These are phyloP conservation scores for Apium graveolens DNA, from an alignment of 129 eudicot genomes.

Conservation along the genomic window DNA sequence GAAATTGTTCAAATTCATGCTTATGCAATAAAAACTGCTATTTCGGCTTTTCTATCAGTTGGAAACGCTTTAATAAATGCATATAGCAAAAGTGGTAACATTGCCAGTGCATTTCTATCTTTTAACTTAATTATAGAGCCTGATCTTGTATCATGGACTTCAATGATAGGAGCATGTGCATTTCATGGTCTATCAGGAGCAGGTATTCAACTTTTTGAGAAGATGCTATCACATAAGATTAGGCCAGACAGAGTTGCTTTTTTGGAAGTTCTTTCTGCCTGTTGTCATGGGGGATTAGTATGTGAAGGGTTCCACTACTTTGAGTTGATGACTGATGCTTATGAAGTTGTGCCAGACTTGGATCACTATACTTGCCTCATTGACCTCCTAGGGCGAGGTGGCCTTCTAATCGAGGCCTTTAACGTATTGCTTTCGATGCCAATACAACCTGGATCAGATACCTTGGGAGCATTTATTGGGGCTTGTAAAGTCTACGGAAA, in stretches of 20 bases:
- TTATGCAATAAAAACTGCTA: conserved; percentile 31
- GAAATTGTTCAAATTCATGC: conserved; percentile 42
- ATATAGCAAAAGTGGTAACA: conserved; percentile 46
- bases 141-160: conserved; percentile 49
- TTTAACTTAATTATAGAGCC: conserved; percentile 39
- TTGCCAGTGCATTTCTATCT: conserved; percentile 25
- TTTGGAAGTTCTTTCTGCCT: conserved; percentile 60
- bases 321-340: conserved; percentile 33
- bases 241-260: conserved; percentile 50
- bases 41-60: conserved; percentile 25
- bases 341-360: conserved; percentile 32
- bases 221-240: conserved; percentile 20
- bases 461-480: conserved; percentile 52
- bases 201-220: conserved; percentile 39
- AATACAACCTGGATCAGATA: conserved; percentile 32
- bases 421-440: conserved; percentile 35
- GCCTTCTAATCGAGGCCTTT: conserved; percentile 45
- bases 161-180: conserved; percentile 50
- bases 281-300: conserved; percentile 59
- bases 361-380: conserved; percentile 61
- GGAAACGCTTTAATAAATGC: conserved; percentile 43
- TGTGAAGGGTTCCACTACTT: conserved; percentile 51
- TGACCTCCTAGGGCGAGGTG: conserved; percentile 63
- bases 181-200: conserved; percentile 45
- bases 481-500: conserved; percentile 48